Percentiles rank a stretch among this genome's conserved stretches.
Evolutionary conservation across 306 rosid species (phyloP).

Genomic region (Betula pendula): DNA sequence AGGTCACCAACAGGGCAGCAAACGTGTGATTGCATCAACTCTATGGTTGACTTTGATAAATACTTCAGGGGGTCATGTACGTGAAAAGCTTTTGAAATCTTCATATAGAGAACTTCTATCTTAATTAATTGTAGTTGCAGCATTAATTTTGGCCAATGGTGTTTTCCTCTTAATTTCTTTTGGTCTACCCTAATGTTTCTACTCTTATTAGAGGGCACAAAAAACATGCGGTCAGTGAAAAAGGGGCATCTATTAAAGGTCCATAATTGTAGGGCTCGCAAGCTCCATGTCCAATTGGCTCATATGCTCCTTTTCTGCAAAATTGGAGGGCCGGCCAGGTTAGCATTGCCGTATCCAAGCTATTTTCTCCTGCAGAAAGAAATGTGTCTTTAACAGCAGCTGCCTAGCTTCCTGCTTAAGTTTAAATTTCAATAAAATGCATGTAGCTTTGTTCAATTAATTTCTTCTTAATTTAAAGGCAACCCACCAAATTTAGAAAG

Average conservation of each 20-base stretch:
- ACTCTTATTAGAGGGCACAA: no score
- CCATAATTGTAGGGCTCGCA: constrained; percentile 6
- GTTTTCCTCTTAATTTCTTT: no score
- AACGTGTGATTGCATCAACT: not conserved
- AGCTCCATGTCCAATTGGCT: not conserved
- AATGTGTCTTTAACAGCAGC: not conserved
- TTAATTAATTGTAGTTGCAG: no score
- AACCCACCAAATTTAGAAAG: not conserved
- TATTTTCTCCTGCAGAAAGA: not conserved
- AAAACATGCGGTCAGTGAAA: no score
- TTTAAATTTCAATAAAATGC: not conserved
- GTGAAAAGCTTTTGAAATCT: no score
- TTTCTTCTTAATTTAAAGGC: not conserved
- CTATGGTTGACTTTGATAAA: not conserved
- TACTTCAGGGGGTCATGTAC: not conserved
- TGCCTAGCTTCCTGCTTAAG: not conserved
- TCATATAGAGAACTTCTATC: no score
- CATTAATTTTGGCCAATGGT: no score
- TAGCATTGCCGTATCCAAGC: not conserved
- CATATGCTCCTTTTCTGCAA: no score
- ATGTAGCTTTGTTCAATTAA: not conserved
- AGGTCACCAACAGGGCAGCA: not conserved
- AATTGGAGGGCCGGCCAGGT: no score
- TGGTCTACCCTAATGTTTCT: no score
- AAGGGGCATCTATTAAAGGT: no score